Base-by-base conservation (phyloP, 192 early-diverging fungal species). In the Dispira parvispora region DNA sequence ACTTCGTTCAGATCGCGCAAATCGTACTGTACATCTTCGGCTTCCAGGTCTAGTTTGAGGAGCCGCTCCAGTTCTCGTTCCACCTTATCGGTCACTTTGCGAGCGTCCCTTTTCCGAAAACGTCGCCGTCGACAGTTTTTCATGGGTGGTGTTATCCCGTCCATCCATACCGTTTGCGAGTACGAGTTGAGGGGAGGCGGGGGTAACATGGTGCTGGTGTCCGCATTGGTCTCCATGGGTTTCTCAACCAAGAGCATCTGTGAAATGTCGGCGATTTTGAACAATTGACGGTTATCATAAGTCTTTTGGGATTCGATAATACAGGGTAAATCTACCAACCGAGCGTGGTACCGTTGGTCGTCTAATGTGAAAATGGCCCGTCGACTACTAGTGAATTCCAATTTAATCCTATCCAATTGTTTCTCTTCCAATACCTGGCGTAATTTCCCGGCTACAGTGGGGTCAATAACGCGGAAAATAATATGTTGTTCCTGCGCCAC, bases 271-370 rank as follows among this genome's bases (percentile, higher is more conserved):
- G 81, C 84, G 45, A 90, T 79, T 63, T 93, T 93, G 68, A 86
- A 91, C 43, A 89, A 77, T 64, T 91, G 88, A 62, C 89, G 88
- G 63, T 83, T 82, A 63, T 93, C 88, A 11, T 89, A 70, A 0
- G 88, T 91, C 67, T 91, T 93, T 64, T 89, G 87, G 2, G 89
- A 82, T 65, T 93, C 90, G 38, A 88, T 81, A 61, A 93, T 88
- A 18, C 82, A 85, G 12, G 90, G 90, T 42, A 93, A 66, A 67
- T 93, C 90, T 3, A 90, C 84, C 11, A 93, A 77, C 42, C 75
- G 83, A n/a, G 81, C 78, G 14, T 73, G 64, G 46, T 84, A 86
- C 20, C 72, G 70, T 12, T 72, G 46, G 11, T 71, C 73, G n/a
- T 78, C 73, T 45, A 83, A 75, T 10, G 55, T 66, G 32, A 90